Base-by-base conservation (phyloP, 331 rosid genomes). In the Acacia concinna region DNA sequence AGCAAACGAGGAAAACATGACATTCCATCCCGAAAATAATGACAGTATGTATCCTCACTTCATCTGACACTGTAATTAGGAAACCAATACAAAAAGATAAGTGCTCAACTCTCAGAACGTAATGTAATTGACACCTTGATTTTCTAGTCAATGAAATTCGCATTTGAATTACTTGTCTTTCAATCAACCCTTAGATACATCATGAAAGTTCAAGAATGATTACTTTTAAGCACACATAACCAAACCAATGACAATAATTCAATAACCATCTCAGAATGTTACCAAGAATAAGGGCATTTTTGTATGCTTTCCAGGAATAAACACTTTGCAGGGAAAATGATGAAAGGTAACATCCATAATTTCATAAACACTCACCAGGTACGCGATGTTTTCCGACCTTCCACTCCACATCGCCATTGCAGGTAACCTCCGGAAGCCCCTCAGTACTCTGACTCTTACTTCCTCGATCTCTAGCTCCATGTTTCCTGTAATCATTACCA, bases 321-420 rank as follows among this genome's bases (percentile, higher is more conserved):
- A 3, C n/a, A 9, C 11, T 52, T 71, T 46, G 20, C 40, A n/a
- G 56, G 23, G 21, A 67, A 68, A 41, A 68, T 68, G 14, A 7
- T 5, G 37, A 0, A 23, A 76, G 52, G 44, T 62, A 38, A 77
- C 7, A 68, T 20, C 38, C 17, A 21, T 62, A 62, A 62, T 30
- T 13, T 13, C 8, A 62, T 43, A 25, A 35, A 68, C 32, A 85
- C 97, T 85, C 87, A 94, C 98, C 91, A 85, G 84, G 74, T 84
- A 79, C 83, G 64, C 78, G 78, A 76, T 74, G 88, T 68, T 59
- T 79, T 66, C 76, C 87, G 11, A 78, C 71, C 73, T 81, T 90
- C 81, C 86, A 85, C 21, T 91, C 86, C 76, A 83, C 79, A 79
- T 74, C 82, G 78, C 82, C 88, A 82, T 87, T 81, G 85, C 91